Base-by-base conservation (phyloP, 352 stramenopile genomes). In the Plasmopara muralis region DNA sequence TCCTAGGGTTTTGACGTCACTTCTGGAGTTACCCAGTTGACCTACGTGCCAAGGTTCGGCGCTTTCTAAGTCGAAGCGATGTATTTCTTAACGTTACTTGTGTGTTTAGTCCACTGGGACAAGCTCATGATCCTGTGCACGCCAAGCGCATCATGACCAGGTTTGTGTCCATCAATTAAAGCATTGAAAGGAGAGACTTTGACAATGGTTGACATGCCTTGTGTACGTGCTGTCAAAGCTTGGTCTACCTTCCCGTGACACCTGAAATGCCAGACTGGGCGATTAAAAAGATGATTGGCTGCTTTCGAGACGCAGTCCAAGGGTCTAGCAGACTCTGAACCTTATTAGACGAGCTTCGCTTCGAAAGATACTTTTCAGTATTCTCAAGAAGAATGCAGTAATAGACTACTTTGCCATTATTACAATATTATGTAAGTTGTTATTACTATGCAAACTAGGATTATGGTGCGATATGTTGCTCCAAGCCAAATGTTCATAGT, bases 161-260 rank as follows among this genome's bases (percentile, higher is more conserved):
- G 78, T 89, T 59, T 20, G 62, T 65, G 48, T 35, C 3, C 3
- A 25, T 25, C 20, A 25, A 25, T 25, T 25, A 3, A 3, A 25
- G 20, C 20, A 25, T 3, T 25, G 20, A 3, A 25, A 25, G 20
- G 1, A 3, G 3, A 25, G 20, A 3, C 1, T 25, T 25, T 25
- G 20, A 25, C 20, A 25, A 25, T 3, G 20, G 20, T 35, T 41
- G 37, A 8, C 12, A 41, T 41, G 12, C 14, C 6, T 41, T 16
- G 37, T 9, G 15, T 43, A 4, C 20, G 20, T 25, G 20, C 20
- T 25, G 20, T 25, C 20, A 16, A 29, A 91, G 76, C 48, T 70
- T 91, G 40, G 75, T 91, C 28, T 91, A 91, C 48, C 53, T 91
- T 39, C 81, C 81, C 10, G 70, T 91, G 43, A 91, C 81, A 0